These are phyloP conservation scores for Penicillium chermesinum DNA, from an alignment of 495 filamentous ascomycete species.

Conservation along the genomic window DNA sequence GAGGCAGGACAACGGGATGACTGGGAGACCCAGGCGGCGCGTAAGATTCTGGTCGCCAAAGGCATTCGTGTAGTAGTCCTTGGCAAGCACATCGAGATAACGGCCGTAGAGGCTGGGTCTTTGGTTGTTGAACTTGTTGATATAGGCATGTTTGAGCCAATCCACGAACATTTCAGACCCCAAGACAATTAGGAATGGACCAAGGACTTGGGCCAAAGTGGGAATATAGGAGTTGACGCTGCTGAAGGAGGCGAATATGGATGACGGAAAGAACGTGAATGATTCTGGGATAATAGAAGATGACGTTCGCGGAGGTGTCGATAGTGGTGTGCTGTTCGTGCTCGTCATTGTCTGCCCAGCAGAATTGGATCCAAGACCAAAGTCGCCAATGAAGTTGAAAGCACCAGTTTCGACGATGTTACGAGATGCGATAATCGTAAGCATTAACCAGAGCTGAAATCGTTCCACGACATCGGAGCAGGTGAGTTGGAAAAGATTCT, in stretches of 20 bases:
- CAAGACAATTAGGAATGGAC: conserved; percentile 86
- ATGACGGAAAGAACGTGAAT: conserved; percentile 78
- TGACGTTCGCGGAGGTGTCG: conserved; percentile 43
- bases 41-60: conserved; percentile 87
- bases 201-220: conserved; percentile 82
- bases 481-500: conserved; percentile 93
- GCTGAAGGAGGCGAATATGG: conserved; percentile 40
- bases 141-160: conserved; percentile 96
- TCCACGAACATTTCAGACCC: conserved; percentile 96
- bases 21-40: conserved; percentile 81
- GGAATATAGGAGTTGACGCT: conserved; percentile 45
- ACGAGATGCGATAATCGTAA: conserved; percentile 88
- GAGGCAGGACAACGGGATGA: conserved; percentile 87
- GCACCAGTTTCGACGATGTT: conserved; percentile 90
- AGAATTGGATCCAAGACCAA: conserved; percentile 30
- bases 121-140: conserved; percentile 96
- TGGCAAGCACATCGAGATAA: conserved; percentile 87
- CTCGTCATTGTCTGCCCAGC: conserved; percentile 27
- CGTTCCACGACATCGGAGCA: conserved; percentile 96
- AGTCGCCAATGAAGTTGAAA: conserved; percentile 34
- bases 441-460: conserved; percentile 96
- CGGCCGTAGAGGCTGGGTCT: conserved; percentile 82
- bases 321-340: conserved; percentile 44
- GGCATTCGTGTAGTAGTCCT: conserved; percentile 96
- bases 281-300: conserved; percentile 73